Evolutionary conservation across 306 rosid genomes (phyloP), one percentile per base, ranked within the genome.

Genomic region (Myrica gale): DNA sequence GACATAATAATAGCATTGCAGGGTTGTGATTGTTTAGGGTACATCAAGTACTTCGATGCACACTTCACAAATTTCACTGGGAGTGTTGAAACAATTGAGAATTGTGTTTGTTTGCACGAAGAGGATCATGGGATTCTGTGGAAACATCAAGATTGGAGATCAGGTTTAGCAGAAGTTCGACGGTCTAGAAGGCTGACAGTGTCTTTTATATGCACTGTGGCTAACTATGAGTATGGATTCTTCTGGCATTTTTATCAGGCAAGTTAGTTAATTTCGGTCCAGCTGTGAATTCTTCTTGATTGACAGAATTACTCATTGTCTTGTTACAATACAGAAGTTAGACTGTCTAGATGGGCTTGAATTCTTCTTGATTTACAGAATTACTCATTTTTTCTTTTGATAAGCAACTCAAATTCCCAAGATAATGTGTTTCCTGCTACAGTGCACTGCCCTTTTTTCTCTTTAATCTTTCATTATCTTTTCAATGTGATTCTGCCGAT

Each of bases 91-190:
- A 91, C 93, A 65, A 87, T 69, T 6, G 97, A 91, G 87, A 91
- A 91, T 56, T 91, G 94, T 87, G 92, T 89, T 72, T 91, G 97
- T 78, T 65, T 91, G 82, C 97, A 91, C 43, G 97, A 91, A 82
- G 97, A 91, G 82, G 94, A 91, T 75, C 94, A 89, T 73, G 97
- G 97, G 61, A 89, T 89, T 26, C 66, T 91, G 67, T 91, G 97
- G 97, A 91, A 91, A 78, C 97, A 91, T 83, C 97, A 91, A 83
- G 97, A 91, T 83, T 91, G 97, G 97, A 89, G 93, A 84, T 81
- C 93, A 58, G 89, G 97, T 69, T 77, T 89, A 70, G 93, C 93
- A 50, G 97, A 91, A 82, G 97, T 91, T 74, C 88, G 97, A 41
- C 84, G 93, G 23, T 89, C 97, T 7, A 84, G 96, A 79, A 87